Percentiles rank a stretch among this genome's conserved stretches.
These are phyloP conservation scores for Starmerella lactis-condensi DNA, from an alignment of 805 yeast genomes.

Conservation along the genomic window DNA sequence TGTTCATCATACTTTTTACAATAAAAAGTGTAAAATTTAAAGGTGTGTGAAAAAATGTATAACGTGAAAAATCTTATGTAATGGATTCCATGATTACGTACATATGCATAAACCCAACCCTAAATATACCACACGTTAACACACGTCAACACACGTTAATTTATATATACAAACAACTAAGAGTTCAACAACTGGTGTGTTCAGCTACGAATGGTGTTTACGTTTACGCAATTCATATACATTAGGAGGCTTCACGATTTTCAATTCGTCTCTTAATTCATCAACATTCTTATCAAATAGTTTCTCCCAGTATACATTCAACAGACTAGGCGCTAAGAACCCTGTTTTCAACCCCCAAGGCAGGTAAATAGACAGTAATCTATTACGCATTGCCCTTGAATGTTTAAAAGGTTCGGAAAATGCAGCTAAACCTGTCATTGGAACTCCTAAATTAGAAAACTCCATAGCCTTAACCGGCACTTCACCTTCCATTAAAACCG, in stretches of 20 bases:
- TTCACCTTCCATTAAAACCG: constrained; percentile 90
- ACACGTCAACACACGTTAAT: background rate
- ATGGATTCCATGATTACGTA: background rate
- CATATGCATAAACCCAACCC: too few species aligned
- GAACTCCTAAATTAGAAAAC: constrained; percentile 77
- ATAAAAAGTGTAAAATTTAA: too few species aligned
- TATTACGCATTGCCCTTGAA: constrained; percentile 42
- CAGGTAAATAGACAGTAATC: constrained; percentile 44
- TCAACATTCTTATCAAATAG: constrained; percentile 51
- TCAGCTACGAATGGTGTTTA: too few species aligned
- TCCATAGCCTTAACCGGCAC: constrained; percentile 84
- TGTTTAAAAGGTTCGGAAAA: constrained; percentile 72
- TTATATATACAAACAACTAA: background rate
- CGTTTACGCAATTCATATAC: constrained; percentile 35
- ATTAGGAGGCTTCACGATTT: constrained; percentile 64
- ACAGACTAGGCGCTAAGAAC: constrained; percentile 49
- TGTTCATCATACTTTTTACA: constrained; percentile 18
- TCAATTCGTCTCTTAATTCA: constrained; percentile 51
- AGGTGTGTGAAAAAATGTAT: too few species aligned
- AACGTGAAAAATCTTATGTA: too few species aligned
- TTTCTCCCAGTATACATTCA: constrained; percentile 86
- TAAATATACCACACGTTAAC: too few species aligned
- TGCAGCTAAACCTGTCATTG: constrained; percentile 90
- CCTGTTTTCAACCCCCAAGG: constrained; percentile 81
- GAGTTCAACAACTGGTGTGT: background rate